A percentile compares a stretch with the other conserved stretches of the same genome.
phyloP scores from a whole-genome alignment of 2,329 filamentous ascomycete genomes.

The Colletotrichum australisinense region DNA sequence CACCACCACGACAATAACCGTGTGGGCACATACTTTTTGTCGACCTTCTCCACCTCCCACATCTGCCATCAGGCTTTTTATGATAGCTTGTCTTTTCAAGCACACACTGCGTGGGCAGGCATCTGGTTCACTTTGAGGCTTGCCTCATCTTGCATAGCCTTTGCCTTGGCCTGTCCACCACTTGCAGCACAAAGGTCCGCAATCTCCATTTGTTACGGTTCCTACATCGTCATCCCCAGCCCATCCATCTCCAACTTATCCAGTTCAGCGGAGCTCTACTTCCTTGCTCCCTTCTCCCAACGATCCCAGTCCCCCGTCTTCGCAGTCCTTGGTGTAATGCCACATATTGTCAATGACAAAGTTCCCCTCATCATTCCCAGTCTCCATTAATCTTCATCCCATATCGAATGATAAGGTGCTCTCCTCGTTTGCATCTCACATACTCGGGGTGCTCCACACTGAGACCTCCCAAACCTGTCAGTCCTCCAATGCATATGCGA shows the following conservation, averaged over 20 bases:
- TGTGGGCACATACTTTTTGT: not conserved
- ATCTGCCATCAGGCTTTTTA: no score
- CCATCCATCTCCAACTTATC: constrained; percentile 13
- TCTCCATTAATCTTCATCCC: constrained; percentile 5
- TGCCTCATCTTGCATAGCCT: constrained; percentile 9
- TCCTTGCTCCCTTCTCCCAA: constrained; percentile 2
- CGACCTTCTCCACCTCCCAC: no score
- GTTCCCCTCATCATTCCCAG: not conserved
- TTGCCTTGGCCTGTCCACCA: constrained; percentile 7
- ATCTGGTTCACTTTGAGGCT: no score
- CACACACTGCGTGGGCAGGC: no score
- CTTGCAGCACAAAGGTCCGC: constrained; percentile 3
- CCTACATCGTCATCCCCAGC: constrained; percentile 18
- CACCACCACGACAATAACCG: not conserved
- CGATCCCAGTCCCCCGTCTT: not conserved
- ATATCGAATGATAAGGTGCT: not conserved
- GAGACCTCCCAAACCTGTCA: not conserved
- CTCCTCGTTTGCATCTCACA: not conserved
- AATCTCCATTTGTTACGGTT: constrained; percentile 12
- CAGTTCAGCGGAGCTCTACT: constrained; percentile 12
- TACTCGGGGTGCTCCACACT: not conserved
- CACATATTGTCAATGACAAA: not conserved
- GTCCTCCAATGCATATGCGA: not conserved
- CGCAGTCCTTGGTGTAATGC: no score
- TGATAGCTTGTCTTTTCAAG: no score